Evolutionary conservation across 805 yeast species (phyloP).

Genomic region (Lachancea fermentati): DNA sequence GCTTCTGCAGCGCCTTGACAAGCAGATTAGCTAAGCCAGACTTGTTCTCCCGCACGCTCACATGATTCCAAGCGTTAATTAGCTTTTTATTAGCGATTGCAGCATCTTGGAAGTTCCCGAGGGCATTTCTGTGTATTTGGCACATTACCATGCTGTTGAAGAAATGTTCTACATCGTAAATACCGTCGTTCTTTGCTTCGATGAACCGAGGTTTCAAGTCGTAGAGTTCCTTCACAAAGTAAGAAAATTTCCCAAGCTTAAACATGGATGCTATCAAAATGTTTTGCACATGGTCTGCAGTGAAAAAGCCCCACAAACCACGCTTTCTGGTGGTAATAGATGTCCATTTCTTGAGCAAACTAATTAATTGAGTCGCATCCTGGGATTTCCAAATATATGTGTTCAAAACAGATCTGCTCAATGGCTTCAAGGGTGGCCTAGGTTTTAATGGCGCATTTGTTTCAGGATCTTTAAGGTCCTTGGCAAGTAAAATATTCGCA

Average conservation of each 20-base stretch:
- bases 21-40: conserved; percentile 24
- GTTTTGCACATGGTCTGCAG: conserved; percentile 20
- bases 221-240: conserved; percentile 19
- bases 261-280: conserved; percentile 24
- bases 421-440: conserved; percentile 28
- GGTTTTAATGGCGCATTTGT: conserved; percentile 33
- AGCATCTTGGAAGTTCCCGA: conserved; percentile 13
- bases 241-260: conserved; percentile 20
- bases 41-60: conserved; percentile 13
- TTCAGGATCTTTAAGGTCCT: conserved; percentile 36
- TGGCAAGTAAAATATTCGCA: conserved; percentile 33
- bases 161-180: conserved; percentile 26
- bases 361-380: conserved; percentile 17
- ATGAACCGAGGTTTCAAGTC: conserved; percentile 15
- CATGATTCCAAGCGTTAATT: conserved; percentile 18
- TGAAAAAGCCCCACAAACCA: conserved; percentile 23
- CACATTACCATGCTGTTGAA: conserved; percentile 27
- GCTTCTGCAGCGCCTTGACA: conserved; percentile 16
- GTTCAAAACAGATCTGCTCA: conserved; percentile 23
- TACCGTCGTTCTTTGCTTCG: conserved; percentile 15
- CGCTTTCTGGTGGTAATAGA: conserved; percentile 22
- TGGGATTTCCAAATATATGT: conserved; percentile 23
- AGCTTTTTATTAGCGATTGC: conserved; percentile 19
- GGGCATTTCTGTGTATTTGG: conserved; percentile 23
- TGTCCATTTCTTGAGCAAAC: conserved; percentile 26